Conservation (phyloP, 148 eudicot species). For the Amaranthus palmeri region DNA sequence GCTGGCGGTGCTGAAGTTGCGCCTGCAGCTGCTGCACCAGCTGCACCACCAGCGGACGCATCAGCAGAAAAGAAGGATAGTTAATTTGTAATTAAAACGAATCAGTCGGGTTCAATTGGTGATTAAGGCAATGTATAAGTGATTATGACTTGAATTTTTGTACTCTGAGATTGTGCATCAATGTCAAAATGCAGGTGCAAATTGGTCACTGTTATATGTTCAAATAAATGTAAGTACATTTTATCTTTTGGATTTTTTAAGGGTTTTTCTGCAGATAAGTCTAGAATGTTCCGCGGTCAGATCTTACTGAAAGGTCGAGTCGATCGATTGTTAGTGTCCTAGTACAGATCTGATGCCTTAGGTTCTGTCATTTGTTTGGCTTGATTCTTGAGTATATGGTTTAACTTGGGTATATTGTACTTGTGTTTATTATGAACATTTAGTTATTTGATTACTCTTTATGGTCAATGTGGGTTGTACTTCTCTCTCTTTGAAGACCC, state of each 20-base stretch:
- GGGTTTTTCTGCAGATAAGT: not conserved
- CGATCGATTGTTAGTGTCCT: too few relatives aligned
- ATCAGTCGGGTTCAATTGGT: not conserved
- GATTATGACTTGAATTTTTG: conserved; percentile 2
- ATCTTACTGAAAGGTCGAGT: not conserved
- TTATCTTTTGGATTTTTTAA: not conserved
- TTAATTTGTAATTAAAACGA: not conserved
- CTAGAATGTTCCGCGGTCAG: not conserved
- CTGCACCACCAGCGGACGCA: conserved; percentile 6
- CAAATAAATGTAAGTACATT: not conserved
- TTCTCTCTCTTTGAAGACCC: too few relatives aligned
- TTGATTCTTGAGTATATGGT: too few relatives aligned
- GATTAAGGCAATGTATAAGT: conserved; percentile 23
- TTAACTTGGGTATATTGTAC: too few relatives aligned
- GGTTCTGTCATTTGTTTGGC: too few relatives aligned
- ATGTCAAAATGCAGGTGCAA: not conserved
- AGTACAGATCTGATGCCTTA: not conserved
- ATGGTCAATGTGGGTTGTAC: too few relatives aligned
- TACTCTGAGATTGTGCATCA: not conserved
- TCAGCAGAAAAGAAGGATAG: conserved; percentile 13
- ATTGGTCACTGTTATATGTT: not conserved
- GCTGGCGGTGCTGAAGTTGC: conserved; percentile 21
- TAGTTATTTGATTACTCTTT: too few relatives aligned
- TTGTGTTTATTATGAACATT: too few relatives aligned
- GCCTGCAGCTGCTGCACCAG: conserved; percentile 10